A percentile compares a stretch with the other conserved stretches of the same genome.
Evolutionary conservation across 768 basidiomycete genomes (phyloP).

Genomic region (Macrocybe gigantea): DNA sequence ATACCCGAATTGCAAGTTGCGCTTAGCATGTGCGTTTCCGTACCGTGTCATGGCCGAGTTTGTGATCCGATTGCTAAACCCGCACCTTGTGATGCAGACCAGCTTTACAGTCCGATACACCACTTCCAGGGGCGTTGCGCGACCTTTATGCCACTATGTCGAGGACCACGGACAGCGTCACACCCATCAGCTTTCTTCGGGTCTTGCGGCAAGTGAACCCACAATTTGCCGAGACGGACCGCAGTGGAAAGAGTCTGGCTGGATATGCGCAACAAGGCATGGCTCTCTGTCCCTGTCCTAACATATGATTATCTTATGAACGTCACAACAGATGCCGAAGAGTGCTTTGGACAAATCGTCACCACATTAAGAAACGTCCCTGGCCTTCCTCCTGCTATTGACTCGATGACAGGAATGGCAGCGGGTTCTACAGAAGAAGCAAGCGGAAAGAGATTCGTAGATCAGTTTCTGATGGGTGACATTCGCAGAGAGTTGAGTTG

Average conservation of each 20-base stretch:
- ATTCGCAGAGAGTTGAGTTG: conserved; percentile 59
- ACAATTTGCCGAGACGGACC: conserved; percentile 80
- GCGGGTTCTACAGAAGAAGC: conserved; percentile 19
- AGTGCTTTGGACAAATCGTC: conserved; percentile 77
- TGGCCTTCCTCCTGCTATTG: conserved; percentile 22
- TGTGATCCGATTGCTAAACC: not conserved
- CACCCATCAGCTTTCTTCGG: conserved; percentile 63
- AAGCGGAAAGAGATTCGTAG: conserved; percentile 54
- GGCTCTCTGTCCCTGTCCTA: conserved; percentile 18
- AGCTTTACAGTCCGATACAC: conserved; percentile 31
- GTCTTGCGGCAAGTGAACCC: conserved; percentile 74
- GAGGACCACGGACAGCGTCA: conserved; percentile 68
- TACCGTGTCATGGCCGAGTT: not conserved
- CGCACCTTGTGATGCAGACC: conserved; percentile 16
- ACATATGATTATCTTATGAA: not conserved
- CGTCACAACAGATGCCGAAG: conserved; percentile 76
- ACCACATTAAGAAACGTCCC: conserved; percentile 70
- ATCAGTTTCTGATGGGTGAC: conserved; percentile 76
- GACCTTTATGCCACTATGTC: conserved; percentile 71
- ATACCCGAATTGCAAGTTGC: conserved; percentile 85
- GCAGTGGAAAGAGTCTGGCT: conserved; percentile 29
- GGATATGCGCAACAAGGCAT: conserved; percentile 77
- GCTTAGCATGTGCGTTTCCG: conserved; percentile 45
- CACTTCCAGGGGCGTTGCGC: conserved; percentile 49
- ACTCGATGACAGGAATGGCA: conserved; percentile 12